Conservation (phyloP, 2,329 filamentous ascomycete genomes). For the Coccinonectria pachysandricola region DNA sequence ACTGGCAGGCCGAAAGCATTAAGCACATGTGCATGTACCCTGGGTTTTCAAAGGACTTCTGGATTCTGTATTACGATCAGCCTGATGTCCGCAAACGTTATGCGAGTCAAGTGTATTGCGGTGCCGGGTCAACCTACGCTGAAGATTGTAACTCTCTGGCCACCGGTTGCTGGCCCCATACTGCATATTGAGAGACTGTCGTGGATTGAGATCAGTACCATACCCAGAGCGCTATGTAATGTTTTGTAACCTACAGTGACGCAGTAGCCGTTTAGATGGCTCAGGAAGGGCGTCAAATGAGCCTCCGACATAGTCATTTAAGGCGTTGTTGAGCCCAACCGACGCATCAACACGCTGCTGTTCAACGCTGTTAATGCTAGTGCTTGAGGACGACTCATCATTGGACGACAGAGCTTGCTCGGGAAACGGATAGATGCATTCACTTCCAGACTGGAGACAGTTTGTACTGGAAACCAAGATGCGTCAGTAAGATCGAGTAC, state of each 20-base stretch:
- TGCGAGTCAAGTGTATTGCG: too few species aligned
- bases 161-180: constrained; percentile 31
- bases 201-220: constrained; percentile 7
- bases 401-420: constrained; percentile 16
- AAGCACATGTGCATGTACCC: constrained; percentile 36
- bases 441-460: constrained; percentile 34
- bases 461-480: constrained; percentile 27
- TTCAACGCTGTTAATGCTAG: constrained; percentile 6
- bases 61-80: too few species aligned
- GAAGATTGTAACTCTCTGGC: constrained; percentile 24
- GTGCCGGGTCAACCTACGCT: constrained; percentile 14
- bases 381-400: constrained; percentile 8
- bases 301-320: constrained; percentile 22
- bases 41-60: constrained; percentile 32
- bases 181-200: constrained; percentile 31
- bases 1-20: constrained; percentile 34
- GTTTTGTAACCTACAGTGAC: constrained; percentile 22
- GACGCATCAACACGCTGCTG: constrained; percentile 9
- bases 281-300: constrained; percentile 22
- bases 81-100: too few species aligned
- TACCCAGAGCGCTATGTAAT: too few species aligned
- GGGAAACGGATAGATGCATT: constrained; percentile 27
- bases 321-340: constrained; percentile 11
- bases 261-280: constrained; percentile 20
- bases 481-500: constrained; percentile 9